Evolutionary conservation across 2,329 filamentous ascomycete genomes (phyloP).

Genomic region (Xylaria sp.): DNA sequence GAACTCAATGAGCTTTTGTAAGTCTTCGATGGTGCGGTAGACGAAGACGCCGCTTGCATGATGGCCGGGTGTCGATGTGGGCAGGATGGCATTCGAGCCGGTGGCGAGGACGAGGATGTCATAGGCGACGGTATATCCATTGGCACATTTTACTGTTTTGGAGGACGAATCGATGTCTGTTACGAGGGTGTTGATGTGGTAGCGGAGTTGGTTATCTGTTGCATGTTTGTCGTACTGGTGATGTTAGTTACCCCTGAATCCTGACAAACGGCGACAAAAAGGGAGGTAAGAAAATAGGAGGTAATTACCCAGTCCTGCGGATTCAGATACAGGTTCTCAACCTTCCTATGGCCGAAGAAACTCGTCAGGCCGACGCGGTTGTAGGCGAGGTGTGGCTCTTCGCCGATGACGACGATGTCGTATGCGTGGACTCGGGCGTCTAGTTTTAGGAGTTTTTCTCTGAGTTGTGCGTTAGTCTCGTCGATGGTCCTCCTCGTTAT

Average conservation of each 20-base stretch:
- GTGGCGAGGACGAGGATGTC: constrained; percentile 80
- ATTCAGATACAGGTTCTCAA: constrained; percentile 86
- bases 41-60: constrained; percentile 83
- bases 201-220: constrained; percentile 62
- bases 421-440: constrained; percentile 72
- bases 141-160: constrained; percentile 65
- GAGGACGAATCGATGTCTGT: constrained; percentile 57
- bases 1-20: constrained; percentile 71
- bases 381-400: constrained; percentile 83
- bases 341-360: constrained; percentile 80
- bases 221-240: constrained; percentile 57
- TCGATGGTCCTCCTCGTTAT: not conserved
- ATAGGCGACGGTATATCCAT: constrained; percentile 65
- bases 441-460: constrained; percentile 83
- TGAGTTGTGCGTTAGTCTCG: constrained; percentile 33
- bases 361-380: constrained; percentile 85
- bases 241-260: not conserved
- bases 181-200: constrained; percentile 70
- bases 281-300: too few species aligned
- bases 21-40: constrained; percentile 78
- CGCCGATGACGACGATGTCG: constrained; percentile 77
- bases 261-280: not conserved
- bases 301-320: constrained; percentile 67
- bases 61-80: constrained; percentile 64
- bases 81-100: constrained; percentile 77